A percentile compares a stretch with the other conserved stretches of the same genome.
Evolutionary conservation across 768 basidiomycete species (phyloP).

Genomic region (Cystofilobasidium ferigula): DNA sequence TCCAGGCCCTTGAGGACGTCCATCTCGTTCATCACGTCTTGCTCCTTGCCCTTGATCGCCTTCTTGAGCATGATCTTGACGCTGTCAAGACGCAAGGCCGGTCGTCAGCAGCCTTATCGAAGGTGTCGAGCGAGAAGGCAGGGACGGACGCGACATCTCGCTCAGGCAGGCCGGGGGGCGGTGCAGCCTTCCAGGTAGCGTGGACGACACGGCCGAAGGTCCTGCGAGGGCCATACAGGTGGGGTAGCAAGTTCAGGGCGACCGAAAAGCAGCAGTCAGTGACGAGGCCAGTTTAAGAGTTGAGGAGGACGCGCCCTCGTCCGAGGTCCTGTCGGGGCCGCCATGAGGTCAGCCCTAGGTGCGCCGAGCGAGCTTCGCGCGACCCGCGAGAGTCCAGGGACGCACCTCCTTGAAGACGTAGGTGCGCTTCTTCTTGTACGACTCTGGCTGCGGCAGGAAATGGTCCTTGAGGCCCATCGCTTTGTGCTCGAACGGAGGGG

Average conservation of each 20-base stretch:
- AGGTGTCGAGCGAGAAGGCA: not conserved
- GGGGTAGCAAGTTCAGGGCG: not conserved
- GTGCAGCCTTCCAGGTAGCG: constrained; percentile 39
- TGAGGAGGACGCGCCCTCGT: not conserved
- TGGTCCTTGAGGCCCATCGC: too few species aligned
- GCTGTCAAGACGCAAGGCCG: not conserved
- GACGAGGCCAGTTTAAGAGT: too few species aligned
- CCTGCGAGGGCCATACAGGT: not conserved
- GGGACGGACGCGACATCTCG: constrained; percentile 36
- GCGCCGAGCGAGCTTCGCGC: not conserved
- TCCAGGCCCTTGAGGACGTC: constrained; percentile 69
- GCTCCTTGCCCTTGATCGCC: constrained; percentile 78
- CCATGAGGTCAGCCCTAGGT: not conserved
- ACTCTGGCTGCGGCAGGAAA: constrained; percentile 5
- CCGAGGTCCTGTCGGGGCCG: not conserved
- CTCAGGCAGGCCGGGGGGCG: constrained; percentile 30
- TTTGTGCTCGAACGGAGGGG: too few species aligned
- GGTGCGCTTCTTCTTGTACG: constrained; percentile 18
- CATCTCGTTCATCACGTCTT: constrained; percentile 82
- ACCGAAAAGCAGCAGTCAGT: not conserved
- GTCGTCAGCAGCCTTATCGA: constrained; percentile 27
- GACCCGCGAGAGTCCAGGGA: not conserved
- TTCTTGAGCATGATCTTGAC: constrained; percentile 85
- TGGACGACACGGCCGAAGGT: constrained; percentile 51
- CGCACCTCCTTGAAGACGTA: constrained; percentile 20